Percentiles rank a stretch among this genome's conserved stretches.
Conservation (phyloP, 257 asterid genomes). For the Solanum virginianum region DNA sequence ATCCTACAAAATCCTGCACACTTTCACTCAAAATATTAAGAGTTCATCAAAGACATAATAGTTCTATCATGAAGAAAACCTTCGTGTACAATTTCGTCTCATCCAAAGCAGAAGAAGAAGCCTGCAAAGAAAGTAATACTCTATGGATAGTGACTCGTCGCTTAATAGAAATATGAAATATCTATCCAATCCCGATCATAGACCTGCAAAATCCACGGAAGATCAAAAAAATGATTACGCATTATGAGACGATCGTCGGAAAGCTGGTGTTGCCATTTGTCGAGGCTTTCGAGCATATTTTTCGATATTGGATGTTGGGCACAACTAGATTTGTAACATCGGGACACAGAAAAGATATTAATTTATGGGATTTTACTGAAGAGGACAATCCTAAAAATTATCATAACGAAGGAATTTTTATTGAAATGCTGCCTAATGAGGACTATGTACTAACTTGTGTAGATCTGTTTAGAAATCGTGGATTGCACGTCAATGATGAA, state of each 20-base stretch:
- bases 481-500: conserved; percentile 22
- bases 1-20: too few relatives aligned
- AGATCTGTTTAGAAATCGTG: conserved; percentile 25
- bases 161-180: conserved; percentile 35
- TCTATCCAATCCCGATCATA: conserved; percentile 12
- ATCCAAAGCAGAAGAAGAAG: background rate
- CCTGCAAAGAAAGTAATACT: background rate
- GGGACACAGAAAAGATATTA: conserved; percentile 19
- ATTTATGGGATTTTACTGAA: conserved; percentile 43
- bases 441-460: conserved; percentile 18
- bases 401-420: conserved; percentile 3
- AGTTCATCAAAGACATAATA: background rate
- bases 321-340: conserved; percentile 21
- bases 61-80: background rate
- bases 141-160: conserved; percentile 1
- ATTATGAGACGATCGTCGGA: conserved; percentile 15
- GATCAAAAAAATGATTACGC: conserved; percentile 27
- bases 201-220: conserved; percentile 36
- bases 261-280: conserved; percentile 16
- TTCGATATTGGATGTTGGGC: conserved; percentile 35
- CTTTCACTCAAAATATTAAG: too few relatives aligned
- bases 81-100: too few relatives aligned
- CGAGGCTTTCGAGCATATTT: conserved; percentile 30
- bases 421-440: conserved; percentile 8
- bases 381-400: conserved; percentile 17